These are phyloP conservation scores for Pseudocercospora eumusae DNA, from an alignment of 2,329 filamentous ascomycete genomes.

Conservation along the genomic window DNA sequence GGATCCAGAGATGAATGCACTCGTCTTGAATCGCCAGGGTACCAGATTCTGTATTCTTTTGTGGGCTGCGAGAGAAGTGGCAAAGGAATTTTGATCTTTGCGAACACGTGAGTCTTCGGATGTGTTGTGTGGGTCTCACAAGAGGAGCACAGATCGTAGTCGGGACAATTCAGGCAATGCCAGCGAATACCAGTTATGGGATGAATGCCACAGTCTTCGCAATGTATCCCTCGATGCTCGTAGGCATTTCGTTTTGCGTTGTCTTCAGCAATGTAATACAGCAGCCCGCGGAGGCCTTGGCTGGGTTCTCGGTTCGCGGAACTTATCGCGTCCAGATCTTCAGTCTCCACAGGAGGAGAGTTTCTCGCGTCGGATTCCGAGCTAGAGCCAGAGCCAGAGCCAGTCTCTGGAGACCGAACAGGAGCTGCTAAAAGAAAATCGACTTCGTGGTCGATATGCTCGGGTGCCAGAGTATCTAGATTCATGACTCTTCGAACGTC, in stretches of 20 bases:
- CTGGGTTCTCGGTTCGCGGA: constrained; percentile 30
- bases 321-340: constrained; percentile 27
- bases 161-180: constrained; percentile 90
- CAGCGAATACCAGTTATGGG: constrained; percentile 92
- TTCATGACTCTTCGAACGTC: constrained; percentile 17
- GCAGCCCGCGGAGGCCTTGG: constrained; percentile 51
- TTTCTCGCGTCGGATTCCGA: constrained; percentile 17
- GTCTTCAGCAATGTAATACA: constrained; percentile 92
- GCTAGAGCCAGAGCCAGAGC: constrained; percentile 15
- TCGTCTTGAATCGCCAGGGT: constrained; percentile 79
- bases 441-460: constrained; percentile 22
- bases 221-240: constrained; percentile 87
- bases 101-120: constrained; percentile 90
- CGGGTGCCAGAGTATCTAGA: constrained; percentile 11
- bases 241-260: constrained; percentile 85
- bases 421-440: constrained; percentile 23
- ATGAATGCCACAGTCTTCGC: constrained; percentile 82
- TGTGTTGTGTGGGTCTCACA: constrained; percentile 71
- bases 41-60: constrained; percentile 80
- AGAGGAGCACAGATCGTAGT: constrained; percentile 92
- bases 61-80: constrained; percentile 76
- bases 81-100: constrained; percentile 89
- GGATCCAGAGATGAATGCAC: constrained; percentile 68
- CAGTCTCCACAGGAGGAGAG: constrained; percentile 31
- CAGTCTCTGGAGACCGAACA: constrained; percentile 12